Conservation (phyloP, 345 rosid genomes). For the Diplotaxis tenuifolia region DNA sequence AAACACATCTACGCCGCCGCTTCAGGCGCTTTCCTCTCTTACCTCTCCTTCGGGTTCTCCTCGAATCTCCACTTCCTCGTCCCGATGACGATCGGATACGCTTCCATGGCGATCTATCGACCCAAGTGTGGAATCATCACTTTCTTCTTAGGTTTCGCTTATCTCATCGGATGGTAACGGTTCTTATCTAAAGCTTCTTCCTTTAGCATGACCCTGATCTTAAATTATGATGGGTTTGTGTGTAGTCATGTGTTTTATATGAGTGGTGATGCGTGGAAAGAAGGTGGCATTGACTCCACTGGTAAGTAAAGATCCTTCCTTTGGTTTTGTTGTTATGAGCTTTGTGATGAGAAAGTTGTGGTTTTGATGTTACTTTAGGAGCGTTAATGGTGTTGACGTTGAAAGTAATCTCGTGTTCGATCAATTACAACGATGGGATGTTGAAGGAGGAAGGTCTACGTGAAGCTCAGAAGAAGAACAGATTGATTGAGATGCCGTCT, state of each 20-base stretch:
- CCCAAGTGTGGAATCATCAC: slow-evolving; percentile 69
- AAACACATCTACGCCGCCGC: slow-evolving; percentile 65
- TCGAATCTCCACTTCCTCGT: slow-evolving; percentile 90
- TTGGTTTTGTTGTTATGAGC: no score
- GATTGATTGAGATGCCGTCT: slow-evolving; percentile 69
- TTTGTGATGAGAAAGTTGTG: no score
- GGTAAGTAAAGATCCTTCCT: slow-evolving; percentile 46
- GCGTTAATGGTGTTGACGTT: slow-evolving; percentile 93
- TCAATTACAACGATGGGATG: slow-evolving; percentile 88
- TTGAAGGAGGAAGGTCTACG: slow-evolving; percentile 76
- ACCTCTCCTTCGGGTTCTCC: slow-evolving; percentile 85
- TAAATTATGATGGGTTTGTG: not conserved
- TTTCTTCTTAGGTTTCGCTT: slow-evolving; percentile 71
- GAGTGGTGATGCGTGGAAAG: slow-evolving; percentile 99
- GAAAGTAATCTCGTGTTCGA: slow-evolving; percentile 86
- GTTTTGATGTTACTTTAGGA: slow-evolving; percentile 46
- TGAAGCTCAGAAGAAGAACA: slow-evolving; percentile 80
- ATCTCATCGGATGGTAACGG: slow-evolving; percentile 85
- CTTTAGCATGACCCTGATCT: slow-evolving; percentile 2
- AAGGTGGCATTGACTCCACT: slow-evolving; percentile 96
- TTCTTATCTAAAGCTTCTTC: not conserved
- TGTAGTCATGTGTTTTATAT: slow-evolving; percentile 95
- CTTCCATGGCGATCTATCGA: slow-evolving; percentile 70
- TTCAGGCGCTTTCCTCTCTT: slow-evolving; percentile 70
- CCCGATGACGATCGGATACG: slow-evolving; percentile 76